These are phyloP conservation scores for Grosmannia serpens DNA, from an alignment of 2,329 filamentous ascomycete species.

Conservation along the genomic window DNA sequence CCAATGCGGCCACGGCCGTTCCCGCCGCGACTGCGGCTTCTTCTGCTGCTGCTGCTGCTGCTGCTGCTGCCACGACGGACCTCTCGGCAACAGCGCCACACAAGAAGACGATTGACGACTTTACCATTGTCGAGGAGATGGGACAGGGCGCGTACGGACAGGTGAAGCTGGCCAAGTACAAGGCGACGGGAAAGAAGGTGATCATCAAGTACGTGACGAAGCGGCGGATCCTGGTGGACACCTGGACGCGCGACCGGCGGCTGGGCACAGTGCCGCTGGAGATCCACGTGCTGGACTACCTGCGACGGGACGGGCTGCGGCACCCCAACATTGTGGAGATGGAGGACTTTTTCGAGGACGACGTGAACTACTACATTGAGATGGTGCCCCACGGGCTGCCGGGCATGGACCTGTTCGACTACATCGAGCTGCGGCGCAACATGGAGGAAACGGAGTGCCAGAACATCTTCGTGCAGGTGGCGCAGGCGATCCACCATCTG, in stretches of 20 bases:
- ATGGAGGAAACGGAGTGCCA: conserved; percentile 94
- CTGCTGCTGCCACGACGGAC: not conserved
- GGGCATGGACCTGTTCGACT: conserved; percentile 98
- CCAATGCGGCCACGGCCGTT: not conserved
- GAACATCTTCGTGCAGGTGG: conserved; percentile 92
- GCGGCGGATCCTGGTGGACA: conserved; percentile 90
- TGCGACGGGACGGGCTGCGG: conserved; percentile 59
- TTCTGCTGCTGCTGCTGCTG: not conserved
- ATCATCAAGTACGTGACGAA: conserved; percentile 98
- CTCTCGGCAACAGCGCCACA: conserved; percentile 11
- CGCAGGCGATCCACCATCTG: conserved; percentile 77
- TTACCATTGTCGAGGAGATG: conserved; percentile 93
- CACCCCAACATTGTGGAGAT: conserved; percentile 64
- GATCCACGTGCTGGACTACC: conserved; percentile 91
- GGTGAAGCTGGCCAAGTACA: conserved; percentile 86
- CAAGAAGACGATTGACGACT: conserved; percentile 85
- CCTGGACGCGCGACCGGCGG: conserved; percentile 88
- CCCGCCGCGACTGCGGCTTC: too few species aligned
- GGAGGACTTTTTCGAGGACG: conserved; percentile 66
- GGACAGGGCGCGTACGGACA: conserved; percentile 96
- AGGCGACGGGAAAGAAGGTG: conserved; percentile 68
- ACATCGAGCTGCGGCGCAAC: conserved; percentile 89
- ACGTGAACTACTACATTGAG: conserved; percentile 95
- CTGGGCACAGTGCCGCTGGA: conserved; percentile 92
- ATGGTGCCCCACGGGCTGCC: conserved; percentile 92